Base-by-base conservation (phyloP, 352 stramenopile species). In the Phytophthora constricta region DNA sequence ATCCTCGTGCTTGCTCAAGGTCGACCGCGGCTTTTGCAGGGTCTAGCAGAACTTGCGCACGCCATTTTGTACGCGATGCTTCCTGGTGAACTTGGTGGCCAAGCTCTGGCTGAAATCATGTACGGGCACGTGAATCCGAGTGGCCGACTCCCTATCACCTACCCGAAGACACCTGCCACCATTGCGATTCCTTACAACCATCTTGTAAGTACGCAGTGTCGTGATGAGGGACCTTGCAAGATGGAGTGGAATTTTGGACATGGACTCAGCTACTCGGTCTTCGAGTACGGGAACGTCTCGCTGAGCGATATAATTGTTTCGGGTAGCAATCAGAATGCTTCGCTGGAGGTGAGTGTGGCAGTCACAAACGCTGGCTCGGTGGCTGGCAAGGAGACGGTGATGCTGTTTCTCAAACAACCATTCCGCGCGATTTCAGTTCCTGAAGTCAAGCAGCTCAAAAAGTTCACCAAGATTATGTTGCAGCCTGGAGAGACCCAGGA, bases 81-180 rank as follows among this genome's bases (percentile, higher is more conserved):
- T 0, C 86, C 89, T 1, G 86, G 91, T 31, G 85, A 93, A 37
- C 62, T 86, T 11, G 90, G 91, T n/a, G 91, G 91, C 1, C 82
- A 92, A 56, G 90, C 87, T 5, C 77, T 97, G n/a, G 87, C 91
- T 33, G 87, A 97, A 54, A 89, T 97, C 46, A 54, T 97, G 25
- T 92, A 86, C 49, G 91, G 91, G 3, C 59, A 62, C 8, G 77
- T 90, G 8, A 96, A 95, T 69, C 90, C 90, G 26, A 96, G 87
- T 50, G 91, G 91, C 2, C 65, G 85, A 54, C 71, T 97, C 5
- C 86, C 90, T 2, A 89, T 97, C 63, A 96, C 87, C 14, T 97
- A 94, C 69, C 87, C 85, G 13, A 87, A 86, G 65, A 69, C 81
- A n/a, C 62, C 76, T 1, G 79, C 68, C 17, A 87, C 79, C 28